These are phyloP conservation scores for Suhomyces kilbournensis DNA, from an alignment of 805 yeast species.

Conservation along the genomic window DNA sequence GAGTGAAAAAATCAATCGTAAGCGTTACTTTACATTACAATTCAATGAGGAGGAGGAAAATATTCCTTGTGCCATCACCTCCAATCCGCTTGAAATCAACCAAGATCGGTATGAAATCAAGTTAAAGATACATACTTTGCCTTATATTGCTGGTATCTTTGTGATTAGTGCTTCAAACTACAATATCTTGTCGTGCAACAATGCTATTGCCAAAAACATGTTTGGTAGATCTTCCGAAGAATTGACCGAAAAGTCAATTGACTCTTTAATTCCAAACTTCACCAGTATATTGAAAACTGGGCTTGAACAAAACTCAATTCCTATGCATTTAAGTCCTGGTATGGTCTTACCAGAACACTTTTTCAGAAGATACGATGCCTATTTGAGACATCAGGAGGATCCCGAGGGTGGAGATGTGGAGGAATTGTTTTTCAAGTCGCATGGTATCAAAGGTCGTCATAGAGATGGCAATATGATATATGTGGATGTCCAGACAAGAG, in stretches of 20 bases:
- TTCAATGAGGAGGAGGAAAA: slow-evolving; percentile 42
- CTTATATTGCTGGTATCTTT: slow-evolving; percentile 84
- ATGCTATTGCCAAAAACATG: slow-evolving; percentile 71
- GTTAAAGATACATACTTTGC: slow-evolving; percentile 70
- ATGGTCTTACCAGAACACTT: slow-evolving; percentile 88
- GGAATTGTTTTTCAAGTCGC: slow-evolving; percentile 52
- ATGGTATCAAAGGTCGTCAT: slow-evolving; percentile 68
- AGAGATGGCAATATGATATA: slow-evolving; percentile 62
- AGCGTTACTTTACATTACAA: slow-evolving; percentile 59
- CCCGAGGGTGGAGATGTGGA: slow-evolving; percentile 38
- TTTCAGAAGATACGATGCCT: slow-evolving; percentile 66
- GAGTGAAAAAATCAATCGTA: slow-evolving; percentile 44
- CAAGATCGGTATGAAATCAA: slow-evolving; percentile 44
- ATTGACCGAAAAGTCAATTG: slow-evolving; percentile 41
- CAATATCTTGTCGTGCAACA: slow-evolving; percentile 67
- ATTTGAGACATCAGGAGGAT: slow-evolving; percentile 19
- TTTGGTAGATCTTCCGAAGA: slow-evolving; percentile 65
- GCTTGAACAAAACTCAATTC: slow-evolving; percentile 21
- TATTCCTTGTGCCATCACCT: slow-evolving; percentile 73
- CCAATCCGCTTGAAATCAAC: slow-evolving; percentile 52
- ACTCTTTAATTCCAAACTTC: slow-evolving; percentile 63
- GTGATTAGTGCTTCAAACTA: slow-evolving; percentile 54
- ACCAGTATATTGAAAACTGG: slow-evolving; percentile 44
- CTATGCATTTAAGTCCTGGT: slow-evolving; percentile 48
- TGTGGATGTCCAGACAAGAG: slow-evolving; percentile 80